phyloP scores from a whole-genome alignment of 129 eudicot species.

The Sambucus nigra region DNA sequence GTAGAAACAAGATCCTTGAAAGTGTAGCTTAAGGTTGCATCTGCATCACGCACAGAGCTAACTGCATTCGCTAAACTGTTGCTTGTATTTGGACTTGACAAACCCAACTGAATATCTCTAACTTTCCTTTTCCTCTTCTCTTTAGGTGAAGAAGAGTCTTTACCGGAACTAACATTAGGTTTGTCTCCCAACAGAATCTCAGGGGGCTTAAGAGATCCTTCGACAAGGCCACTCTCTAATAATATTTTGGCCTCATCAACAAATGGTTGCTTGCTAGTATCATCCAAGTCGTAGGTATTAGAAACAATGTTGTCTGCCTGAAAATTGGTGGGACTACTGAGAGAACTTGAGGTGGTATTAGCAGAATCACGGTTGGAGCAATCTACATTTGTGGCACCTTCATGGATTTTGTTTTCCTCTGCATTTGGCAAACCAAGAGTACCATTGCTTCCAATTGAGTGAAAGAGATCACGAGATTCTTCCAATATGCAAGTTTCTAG shows the following conservation, averaged over 20 bases:
- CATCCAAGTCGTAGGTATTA: slow-evolving; percentile 14
- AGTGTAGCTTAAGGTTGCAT: slow-evolving; percentile 14
- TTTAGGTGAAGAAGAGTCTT: slow-evolving; percentile 8
- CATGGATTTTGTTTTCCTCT: slow-evolving; percentile 14
- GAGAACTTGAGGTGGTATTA: slow-evolving; percentile 17
- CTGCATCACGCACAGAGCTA: slow-evolving; percentile 9
- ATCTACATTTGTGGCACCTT: slow-evolving; percentile 1
- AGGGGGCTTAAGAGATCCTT: slow-evolving; percentile 9
- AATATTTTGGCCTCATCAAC: slow-evolving; percentile 9
- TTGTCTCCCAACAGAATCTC: slow-evolving; percentile 9
- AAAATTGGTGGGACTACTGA: slow-evolving; percentile 1
- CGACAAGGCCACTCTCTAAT: slow-evolving; percentile 13
- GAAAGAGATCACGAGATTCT: too few species aligned
- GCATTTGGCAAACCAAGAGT: slow-evolving; percentile 10
- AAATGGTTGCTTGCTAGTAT: slow-evolving; percentile 17
- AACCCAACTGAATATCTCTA: slow-evolving; percentile 10
- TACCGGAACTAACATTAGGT: slow-evolving; percentile 7
- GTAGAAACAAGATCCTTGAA: slow-evolving; percentile 22
- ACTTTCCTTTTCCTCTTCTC: slow-evolving; percentile 16
- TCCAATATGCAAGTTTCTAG: slow-evolving; percentile 12
- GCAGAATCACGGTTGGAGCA: slow-evolving; percentile 3
- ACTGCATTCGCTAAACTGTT: slow-evolving; percentile 10
- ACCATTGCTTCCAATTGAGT: too few species aligned
- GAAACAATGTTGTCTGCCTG: slow-evolving; percentile 8
- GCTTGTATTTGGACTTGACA: slow-evolving; percentile 12